Evolutionary conservation across 441 rosid genomes (phyloP).

Genomic region (Viola pubescens): DNA sequence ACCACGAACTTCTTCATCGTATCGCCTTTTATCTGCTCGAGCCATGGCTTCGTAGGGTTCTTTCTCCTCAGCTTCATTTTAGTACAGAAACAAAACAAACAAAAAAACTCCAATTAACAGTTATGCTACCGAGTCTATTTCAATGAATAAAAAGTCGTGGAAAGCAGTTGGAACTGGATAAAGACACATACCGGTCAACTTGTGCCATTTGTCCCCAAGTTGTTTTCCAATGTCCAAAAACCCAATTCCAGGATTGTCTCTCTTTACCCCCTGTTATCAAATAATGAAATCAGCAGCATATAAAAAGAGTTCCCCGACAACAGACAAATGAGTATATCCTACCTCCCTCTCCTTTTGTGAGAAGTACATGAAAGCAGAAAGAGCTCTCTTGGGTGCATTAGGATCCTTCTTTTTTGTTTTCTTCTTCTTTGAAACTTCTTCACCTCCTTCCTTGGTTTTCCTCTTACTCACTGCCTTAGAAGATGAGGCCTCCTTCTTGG

Average conservation of each 20-base stretch:
- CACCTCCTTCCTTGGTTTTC: slow-evolving; percentile 58
- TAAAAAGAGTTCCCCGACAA: not conserved
- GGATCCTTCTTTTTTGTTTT: slow-evolving; percentile 92
- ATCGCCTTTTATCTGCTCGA: slow-evolving; percentile 66
- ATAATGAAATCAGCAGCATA: slow-evolving; percentile 8
- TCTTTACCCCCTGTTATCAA: slow-evolving; percentile 59
- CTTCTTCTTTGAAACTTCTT: slow-evolving; percentile 68
- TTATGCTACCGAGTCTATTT: not conserved
- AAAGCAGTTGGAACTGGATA: too few species aligned
- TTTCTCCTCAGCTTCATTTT: slow-evolving; percentile 59
- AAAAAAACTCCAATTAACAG: not conserved
- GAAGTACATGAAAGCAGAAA: slow-evolving; percentile 75
- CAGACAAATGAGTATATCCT: slow-evolving; percentile 5
- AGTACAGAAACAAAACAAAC: not conserved
- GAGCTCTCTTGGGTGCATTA: slow-evolving; percentile 88
- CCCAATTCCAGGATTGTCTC: slow-evolving; percentile 65
- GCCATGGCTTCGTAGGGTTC: slow-evolving; percentile 83
- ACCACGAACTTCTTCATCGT: slow-evolving; percentile 52
- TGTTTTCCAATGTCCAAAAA: slow-evolving; percentile 55
- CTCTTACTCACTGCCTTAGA: slow-evolving; percentile 58
- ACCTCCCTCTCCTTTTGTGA: slow-evolving; percentile 87
- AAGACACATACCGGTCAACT: slow-evolving; percentile 50
- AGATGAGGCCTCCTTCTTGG: slow-evolving; percentile 53
- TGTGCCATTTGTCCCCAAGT: slow-evolving; percentile 79
- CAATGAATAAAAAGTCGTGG: too few species aligned